These are phyloP conservation scores for Pseudopithomyces maydicus DNA, from an alignment of 2,329 filamentous ascomycete species.

Conservation along the genomic window DNA sequence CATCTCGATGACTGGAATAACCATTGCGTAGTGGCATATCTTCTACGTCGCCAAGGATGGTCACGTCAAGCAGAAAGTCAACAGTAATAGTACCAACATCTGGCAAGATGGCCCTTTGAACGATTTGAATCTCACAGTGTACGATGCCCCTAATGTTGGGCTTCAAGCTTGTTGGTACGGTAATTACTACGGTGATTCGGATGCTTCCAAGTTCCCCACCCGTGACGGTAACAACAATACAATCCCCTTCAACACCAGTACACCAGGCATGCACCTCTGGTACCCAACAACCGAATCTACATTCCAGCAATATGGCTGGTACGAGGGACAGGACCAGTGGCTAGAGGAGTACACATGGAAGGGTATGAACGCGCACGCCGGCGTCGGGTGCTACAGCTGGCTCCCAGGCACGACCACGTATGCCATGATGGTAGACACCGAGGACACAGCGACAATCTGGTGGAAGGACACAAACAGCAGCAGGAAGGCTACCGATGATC, in stretches of 20 bases:
- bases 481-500: slow-evolving; percentile 26
- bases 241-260: slow-evolving; percentile 31
- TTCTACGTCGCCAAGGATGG: slow-evolving; percentile 51
- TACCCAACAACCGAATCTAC: slow-evolving; percentile 46
- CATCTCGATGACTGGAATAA: background rate
- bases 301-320: slow-evolving; percentile 50
- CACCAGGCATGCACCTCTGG: slow-evolving; percentile 52
- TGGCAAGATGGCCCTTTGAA: slow-evolving; percentile 51
- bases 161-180: slow-evolving; percentile 81
- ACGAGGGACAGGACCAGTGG: slow-evolving; percentile 46
- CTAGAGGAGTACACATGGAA: slow-evolving; percentile 43
- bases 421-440: slow-evolving; percentile 49
- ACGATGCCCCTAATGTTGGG: slow-evolving; percentile 89
- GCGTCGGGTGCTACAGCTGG: slow-evolving; percentile 52
- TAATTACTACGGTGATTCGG: slow-evolving; percentile 55
- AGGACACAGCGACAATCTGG: slow-evolving; percentile 47
- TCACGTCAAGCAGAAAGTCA: slow-evolving; percentile 45
- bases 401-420: slow-evolving; percentile 47
- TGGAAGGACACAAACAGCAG: slow-evolving; percentile 52
- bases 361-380: slow-evolving; percentile 49
- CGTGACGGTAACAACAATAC: slow-evolving; percentile 31
- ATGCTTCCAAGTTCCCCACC: slow-evolving; percentile 46
- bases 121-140: slow-evolving; percentile 82
- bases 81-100: slow-evolving; percentile 46
- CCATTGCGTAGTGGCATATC: slow-evolving; percentile 39